These are phyloP conservation scores for Pseudogymnoascus sp. DNA, from an alignment of 2,329 filamentous ascomycete species.

Conservation along the genomic window DNA sequence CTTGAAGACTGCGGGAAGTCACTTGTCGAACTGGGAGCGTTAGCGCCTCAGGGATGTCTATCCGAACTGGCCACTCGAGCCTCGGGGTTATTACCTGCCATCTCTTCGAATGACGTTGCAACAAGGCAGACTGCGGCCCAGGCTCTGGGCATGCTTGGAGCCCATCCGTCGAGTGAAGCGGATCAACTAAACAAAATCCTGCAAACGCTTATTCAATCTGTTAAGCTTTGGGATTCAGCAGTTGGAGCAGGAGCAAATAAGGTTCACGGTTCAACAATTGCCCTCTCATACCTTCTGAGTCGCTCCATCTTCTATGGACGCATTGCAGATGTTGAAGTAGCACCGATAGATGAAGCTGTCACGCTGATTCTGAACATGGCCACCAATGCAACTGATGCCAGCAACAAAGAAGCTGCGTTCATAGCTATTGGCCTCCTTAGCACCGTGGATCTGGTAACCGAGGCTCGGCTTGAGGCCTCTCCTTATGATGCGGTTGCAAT, in stretches of 20 bases:
- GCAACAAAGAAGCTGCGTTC: constrained; percentile 48
- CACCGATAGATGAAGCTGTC: constrained; percentile 34
- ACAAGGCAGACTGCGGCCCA: constrained; percentile 59
- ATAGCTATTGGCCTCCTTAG: constrained; percentile 52
- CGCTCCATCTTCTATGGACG: constrained; percentile 42
- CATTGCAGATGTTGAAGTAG: constrained; percentile 27
- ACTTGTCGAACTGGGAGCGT: constrained; percentile 45
- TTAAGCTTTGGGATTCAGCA: constrained; percentile 42
- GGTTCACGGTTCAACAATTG: constrained; percentile 51
- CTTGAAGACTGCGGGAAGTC: constrained; percentile 41
- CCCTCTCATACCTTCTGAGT: constrained; percentile 49
- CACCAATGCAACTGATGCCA: constrained; percentile 43
- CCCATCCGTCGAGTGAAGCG: constrained; percentile 45
- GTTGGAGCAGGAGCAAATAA: constrained; percentile 51
- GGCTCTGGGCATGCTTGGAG: constrained; percentile 66
- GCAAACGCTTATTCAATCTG: constrained; percentile 36
- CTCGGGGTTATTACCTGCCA: constrained; percentile 45
- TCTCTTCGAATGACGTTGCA: constrained; percentile 64
- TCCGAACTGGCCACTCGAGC: constrained; percentile 40
- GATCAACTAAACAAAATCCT: constrained; percentile 36
- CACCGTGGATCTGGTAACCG: constrained; percentile 43
- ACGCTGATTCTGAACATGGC: constrained; percentile 41
- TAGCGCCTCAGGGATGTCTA: constrained; percentile 43
- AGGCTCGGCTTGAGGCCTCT: constrained; percentile 18
- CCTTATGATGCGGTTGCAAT: constrained; percentile 29